These are phyloP conservation scores for Zoysia japonica DNA, from an alignment of 176 grass and related monocot species.

Conservation along the genomic window DNA sequence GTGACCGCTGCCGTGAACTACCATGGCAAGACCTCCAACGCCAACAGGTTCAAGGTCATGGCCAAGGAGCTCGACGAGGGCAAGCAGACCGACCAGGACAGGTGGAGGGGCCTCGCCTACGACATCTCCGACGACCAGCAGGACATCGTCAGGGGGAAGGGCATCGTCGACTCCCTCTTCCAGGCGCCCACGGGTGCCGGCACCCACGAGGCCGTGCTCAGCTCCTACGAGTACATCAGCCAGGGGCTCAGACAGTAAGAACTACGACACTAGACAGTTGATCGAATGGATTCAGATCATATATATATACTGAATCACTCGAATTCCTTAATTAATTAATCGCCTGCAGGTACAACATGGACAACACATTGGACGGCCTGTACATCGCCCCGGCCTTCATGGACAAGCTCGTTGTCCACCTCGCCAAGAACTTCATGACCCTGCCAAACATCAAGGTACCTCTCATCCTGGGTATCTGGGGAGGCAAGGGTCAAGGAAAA, in stretches of 20 bases:
- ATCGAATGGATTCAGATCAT: background rate
- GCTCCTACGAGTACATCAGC: slow-evolving; percentile 92
- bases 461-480: slow-evolving; percentile 96
- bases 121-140: slow-evolving; percentile 92
- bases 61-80: slow-evolving; percentile 60
- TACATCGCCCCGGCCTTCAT: slow-evolving; percentile 93
- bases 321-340: no score
- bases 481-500: slow-evolving; percentile 99
- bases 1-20: slow-evolving; percentile 46
- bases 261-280: background rate
- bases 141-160: slow-evolving; percentile 93
- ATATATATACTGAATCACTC: no score
- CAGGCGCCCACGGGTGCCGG: slow-evolving; percentile 80
- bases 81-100: slow-evolving; percentile 50
- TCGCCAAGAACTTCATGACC: slow-evolving; percentile 95
- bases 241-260: slow-evolving; percentile 61
- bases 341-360: slow-evolving; percentile 35
- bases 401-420: slow-evolving; percentile 97
- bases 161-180: slow-evolving; percentile 69
- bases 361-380: slow-evolving; percentile 70
- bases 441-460: slow-evolving; percentile 98
- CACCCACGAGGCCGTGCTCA: slow-evolving; percentile 86
- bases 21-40: slow-evolving; percentile 42
- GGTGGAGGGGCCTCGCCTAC: slow-evolving; percentile 63
- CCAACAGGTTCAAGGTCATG: slow-evolving; percentile 51